Evolutionary conservation across 2,329 filamentous ascomycete genomes (phyloP).

Genomic region (Cladophialophora immunda): DNA sequence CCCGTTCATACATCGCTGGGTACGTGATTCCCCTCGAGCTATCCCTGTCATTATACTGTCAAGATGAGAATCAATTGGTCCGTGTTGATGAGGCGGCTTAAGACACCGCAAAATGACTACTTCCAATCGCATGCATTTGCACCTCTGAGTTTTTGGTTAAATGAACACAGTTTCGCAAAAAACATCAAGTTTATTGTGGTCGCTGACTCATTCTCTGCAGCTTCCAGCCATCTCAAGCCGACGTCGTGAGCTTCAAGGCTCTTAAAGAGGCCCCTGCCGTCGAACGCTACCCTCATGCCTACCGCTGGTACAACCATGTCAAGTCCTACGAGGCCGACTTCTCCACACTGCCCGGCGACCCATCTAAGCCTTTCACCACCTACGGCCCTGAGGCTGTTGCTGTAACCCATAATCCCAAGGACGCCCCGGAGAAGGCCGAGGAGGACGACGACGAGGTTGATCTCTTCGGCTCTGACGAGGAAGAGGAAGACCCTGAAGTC

Average conservation of each 20-base stretch:
- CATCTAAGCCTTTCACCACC: slow-evolving; percentile 84
- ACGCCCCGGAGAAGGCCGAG: slow-evolving; percentile 72
- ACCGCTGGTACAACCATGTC: slow-evolving; percentile 99
- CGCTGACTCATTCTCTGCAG: slow-evolving; percentile 49
- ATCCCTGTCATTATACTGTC: slow-evolving; percentile 40
- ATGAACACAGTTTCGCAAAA: slow-evolving; percentile 33
- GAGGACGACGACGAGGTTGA: slow-evolving; percentile 84
- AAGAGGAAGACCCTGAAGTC: slow-evolving; percentile 92
- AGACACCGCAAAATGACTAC: slow-evolving; percentile 87
- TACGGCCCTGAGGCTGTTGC: slow-evolving; percentile 87
- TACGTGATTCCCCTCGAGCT: slow-evolving; percentile 61
- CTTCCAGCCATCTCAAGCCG: slow-evolving; percentile 84
- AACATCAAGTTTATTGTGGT: slow-evolving; percentile 8
- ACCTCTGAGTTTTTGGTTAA: slow-evolving; percentile 69
- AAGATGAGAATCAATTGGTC: slow-evolving; percentile 91
- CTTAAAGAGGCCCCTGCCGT: slow-evolving; percentile 77
- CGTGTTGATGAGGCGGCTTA: slow-evolving; percentile 95
- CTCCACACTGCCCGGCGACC: slow-evolving; percentile 86
- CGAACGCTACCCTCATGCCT: slow-evolving; percentile 90
- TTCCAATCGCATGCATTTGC: slow-evolving; percentile 76
- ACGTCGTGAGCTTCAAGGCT: slow-evolving; percentile 94
- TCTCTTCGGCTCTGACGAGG: slow-evolving; percentile 90
- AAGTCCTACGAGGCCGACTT: slow-evolving; percentile 93
- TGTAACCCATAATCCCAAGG: slow-evolving; percentile 83
- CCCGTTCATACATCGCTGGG: slow-evolving; percentile 83